These are phyloP conservation scores for Plasmodium inui DNA, from an alignment of 169 alveolate species.

Conservation along the genomic window DNA sequence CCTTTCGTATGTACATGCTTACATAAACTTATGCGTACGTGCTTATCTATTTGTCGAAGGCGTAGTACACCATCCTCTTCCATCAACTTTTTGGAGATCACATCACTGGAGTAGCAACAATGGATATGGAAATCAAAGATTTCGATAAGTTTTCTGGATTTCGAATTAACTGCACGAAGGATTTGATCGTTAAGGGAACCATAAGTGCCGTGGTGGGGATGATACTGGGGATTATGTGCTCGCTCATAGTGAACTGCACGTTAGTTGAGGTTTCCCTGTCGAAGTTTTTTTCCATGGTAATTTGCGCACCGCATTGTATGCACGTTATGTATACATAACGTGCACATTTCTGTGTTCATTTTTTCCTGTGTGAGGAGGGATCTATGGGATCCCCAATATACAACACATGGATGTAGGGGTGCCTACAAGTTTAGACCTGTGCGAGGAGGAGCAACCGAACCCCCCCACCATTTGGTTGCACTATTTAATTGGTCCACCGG, in stretches of 20 bases:
- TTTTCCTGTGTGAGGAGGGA: background rate
- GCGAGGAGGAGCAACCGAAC: background rate
- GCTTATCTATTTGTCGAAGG: background rate
- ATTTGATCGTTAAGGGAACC: constrained; percentile 59
- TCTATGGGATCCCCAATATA: background rate
- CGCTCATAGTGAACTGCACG: constrained; percentile 93
- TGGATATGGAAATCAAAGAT: constrained; percentile 75
- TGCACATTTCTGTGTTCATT: background rate
- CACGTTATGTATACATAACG: background rate
- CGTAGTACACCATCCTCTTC: background rate
- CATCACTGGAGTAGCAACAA: constrained; percentile 1
- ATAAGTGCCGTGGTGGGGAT: constrained; percentile 89
- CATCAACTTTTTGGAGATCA: background rate
- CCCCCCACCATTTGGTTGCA: background rate
- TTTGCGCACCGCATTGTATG: constrained; percentile 2
- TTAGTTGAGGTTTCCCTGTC: constrained; percentile 93
- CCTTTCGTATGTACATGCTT: background rate
- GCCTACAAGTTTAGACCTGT: background rate
- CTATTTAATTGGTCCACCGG: background rate
- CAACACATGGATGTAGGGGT: background rate
- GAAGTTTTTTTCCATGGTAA: constrained; percentile 91
- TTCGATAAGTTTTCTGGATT: constrained; percentile 70
- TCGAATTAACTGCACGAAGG: constrained; percentile 64
- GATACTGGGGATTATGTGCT: constrained; percentile 89
- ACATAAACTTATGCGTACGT: background rate